Conservation (phyloP, 192 early-diverging fungal species). For the Pilobolus umbonatus region DNA sequence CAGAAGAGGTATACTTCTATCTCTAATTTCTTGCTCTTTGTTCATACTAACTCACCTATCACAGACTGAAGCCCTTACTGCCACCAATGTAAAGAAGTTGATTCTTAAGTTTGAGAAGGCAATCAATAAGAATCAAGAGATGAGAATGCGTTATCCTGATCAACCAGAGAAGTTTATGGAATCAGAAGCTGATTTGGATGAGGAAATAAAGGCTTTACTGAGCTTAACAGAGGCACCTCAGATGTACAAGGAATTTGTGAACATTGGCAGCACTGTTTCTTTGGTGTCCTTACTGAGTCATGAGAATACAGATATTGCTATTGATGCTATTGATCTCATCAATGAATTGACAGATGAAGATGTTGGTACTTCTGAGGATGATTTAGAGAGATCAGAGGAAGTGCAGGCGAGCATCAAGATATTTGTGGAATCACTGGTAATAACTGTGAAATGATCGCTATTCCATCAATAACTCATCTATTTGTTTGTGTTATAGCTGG, state of each 20-base stretch:
- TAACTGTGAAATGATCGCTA: background rate
- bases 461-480: background rate
- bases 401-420: slow-evolving; percentile 50
- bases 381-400: slow-evolving; percentile 53
- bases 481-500: slow-evolving; percentile 22
- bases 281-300: slow-evolving; percentile 79
- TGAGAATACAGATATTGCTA: slow-evolving; percentile 91
- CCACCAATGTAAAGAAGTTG: slow-evolving; percentile 63
- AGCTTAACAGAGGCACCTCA: slow-evolving; percentile 77
- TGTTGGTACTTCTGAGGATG: slow-evolving; percentile 54
- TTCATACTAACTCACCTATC: background rate
- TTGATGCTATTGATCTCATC: slow-evolving; percentile 79
- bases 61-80: slow-evolving; percentile 50
- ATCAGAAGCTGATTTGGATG: slow-evolving; percentile 92
- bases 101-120: slow-evolving; percentile 81
- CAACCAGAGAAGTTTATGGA: slow-evolving; percentile 84
- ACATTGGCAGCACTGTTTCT: slow-evolving; percentile 58
- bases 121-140: slow-evolving; percentile 82
- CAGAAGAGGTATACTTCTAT: slow-evolving; percentile 47
- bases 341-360: slow-evolving; percentile 94
- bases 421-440: slow-evolving; percentile 66
- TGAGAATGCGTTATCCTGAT: slow-evolving; percentile 74
- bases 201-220: slow-evolving; percentile 76
- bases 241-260: slow-evolving; percentile 66
- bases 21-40: background rate